Percentiles rank a stretch among this genome's conserved stretches.
Conservation (phyloP, 352 stramenopile genomes). For the Pythium phragmiticola region DNA sequence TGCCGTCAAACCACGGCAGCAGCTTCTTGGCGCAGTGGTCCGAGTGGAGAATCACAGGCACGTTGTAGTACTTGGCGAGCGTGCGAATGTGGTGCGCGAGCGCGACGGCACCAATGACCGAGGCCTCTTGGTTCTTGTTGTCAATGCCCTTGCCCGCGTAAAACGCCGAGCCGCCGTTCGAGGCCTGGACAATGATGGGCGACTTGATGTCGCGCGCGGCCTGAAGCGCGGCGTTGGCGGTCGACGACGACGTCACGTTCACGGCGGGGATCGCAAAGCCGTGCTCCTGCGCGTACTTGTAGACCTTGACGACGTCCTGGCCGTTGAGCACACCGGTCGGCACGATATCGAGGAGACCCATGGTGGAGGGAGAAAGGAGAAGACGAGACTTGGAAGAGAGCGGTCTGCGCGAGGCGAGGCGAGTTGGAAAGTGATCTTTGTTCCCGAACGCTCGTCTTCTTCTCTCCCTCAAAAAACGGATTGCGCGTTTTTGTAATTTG, state of each 20-base stretch:
- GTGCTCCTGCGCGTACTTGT: slow-evolving; percentile 92
- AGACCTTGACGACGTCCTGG: slow-evolving; percentile 88
- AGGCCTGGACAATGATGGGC: slow-evolving; percentile 98
- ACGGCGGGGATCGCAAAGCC: slow-evolving; percentile 97
- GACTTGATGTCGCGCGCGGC: slow-evolving; percentile 95
- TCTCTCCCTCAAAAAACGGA: slow-evolving; percentile 13
- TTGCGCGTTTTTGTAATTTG: slow-evolving; percentile 34
- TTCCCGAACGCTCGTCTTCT: not conserved
- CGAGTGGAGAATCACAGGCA: slow-evolving; percentile 97
- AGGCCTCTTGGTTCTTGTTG: slow-evolving; percentile 93
- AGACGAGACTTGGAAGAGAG: not conserved
- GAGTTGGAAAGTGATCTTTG: slow-evolving; percentile 30
- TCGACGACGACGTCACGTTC: slow-evolving; percentile 96
- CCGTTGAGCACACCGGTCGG: slow-evolving; percentile 85
- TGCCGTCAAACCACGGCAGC: slow-evolving; percentile 97
- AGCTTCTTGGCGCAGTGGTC: slow-evolving; percentile 99
- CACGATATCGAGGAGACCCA: slow-evolving; percentile 85
- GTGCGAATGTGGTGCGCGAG: slow-evolving; percentile 95
- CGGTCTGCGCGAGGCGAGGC: slow-evolving; percentile 17
- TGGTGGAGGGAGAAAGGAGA: slow-evolving; percentile 31
- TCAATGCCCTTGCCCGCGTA: slow-evolving; percentile 96
- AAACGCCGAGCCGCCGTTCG: slow-evolving; percentile 96
- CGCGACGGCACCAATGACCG: slow-evolving; percentile 75
- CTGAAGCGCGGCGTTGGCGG: slow-evolving; percentile 96
- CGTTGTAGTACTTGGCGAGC: slow-evolving; percentile 95